Percentiles rank a stretch among this genome's conserved stretches.
Conservation (phyloP, 306 rosid species). For the Rosa multiflora region DNA sequence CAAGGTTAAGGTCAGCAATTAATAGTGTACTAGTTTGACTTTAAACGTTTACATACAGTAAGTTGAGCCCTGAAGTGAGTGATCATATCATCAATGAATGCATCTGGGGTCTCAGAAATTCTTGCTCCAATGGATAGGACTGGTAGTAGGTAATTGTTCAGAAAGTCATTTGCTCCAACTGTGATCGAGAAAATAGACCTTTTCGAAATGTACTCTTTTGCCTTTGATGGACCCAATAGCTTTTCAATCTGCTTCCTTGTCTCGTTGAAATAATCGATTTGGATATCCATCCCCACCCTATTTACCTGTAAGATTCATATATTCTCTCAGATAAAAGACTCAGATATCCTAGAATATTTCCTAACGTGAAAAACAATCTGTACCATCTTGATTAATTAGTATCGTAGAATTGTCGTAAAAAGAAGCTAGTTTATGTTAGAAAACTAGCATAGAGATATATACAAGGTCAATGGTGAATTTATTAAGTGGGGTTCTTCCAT, state of each 20-base stretch:
- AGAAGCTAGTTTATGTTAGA: not conserved
- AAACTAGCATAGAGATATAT: not conserved
- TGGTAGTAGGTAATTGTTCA: conserved; percentile 89
- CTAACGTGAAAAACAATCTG: not conserved
- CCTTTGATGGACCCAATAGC: conserved; percentile 59
- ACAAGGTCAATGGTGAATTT: not conserved
- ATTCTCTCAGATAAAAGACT: not conserved
- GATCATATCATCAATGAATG: conserved; percentile 75
- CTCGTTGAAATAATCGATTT: conserved; percentile 72
- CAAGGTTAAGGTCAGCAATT: not conserved
- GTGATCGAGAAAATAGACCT: conserved; percentile 75
- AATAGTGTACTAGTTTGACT: too few species aligned
- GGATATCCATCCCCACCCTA: conserved; percentile 86
- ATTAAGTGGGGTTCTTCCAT: too few species aligned
- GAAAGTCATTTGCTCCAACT: conserved; percentile 81
- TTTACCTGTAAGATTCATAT: conserved; percentile 54
- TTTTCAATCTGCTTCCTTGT: conserved; percentile 74
- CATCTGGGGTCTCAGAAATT: conserved; percentile 73
- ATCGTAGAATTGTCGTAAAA: not conserved
- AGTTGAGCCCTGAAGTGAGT: conserved; percentile 64
- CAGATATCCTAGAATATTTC: not conserved
- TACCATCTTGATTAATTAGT: not conserved
- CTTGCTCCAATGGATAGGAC: conserved; percentile 82
- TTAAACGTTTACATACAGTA: conserved; percentile 38
- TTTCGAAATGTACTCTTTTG: conserved; percentile 55